Base-by-base conservation (phyloP, 169 alveolate genomes). In the Plasmodium adleri region DNA sequence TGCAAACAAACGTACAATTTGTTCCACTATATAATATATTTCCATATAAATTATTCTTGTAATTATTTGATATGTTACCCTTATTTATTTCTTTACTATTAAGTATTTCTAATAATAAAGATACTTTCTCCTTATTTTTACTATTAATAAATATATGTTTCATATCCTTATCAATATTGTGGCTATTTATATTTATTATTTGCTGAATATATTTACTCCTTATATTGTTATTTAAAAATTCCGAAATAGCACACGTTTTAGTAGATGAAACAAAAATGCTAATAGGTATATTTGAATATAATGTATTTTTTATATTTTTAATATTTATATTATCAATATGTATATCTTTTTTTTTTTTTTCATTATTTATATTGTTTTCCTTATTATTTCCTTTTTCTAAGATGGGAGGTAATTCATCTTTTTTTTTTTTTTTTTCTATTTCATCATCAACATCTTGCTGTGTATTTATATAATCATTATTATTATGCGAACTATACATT, bases 141-240 rank as follows among this genome's bases (percentile, higher is more conserved):
- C 92, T 85, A 64, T 85, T 85, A 85, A 85, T 85, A 39, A 85
- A 85, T 22, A 85, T 43, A 52, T 85, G 92, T 28, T 85, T 85
- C 47, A 71, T 72, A n/a, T 85, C 73, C 17, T 39, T 59, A 15
- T 78, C 60, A 64, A 72, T 59, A 7, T 85, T 56, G 58, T 85
- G 92, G 24, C 92, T 85, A 39, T 62, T 71, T 74, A 85, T 49
- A 45, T 85, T 72, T 12, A 85, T 72, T 32, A 85, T 73, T 64
- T 85, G 87, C 56, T 85, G 92, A 26, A 71, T 66, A 26, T 85
- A 73, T 60, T 85, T 85, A 22, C 92, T 85, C 66, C 75, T 85
- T 52, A 85, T 64, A 54, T 85, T 85, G 54, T 72, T 85, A 52
- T 52, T 73, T 22, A 85, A 66, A 85, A 85, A 85, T 22, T 85